phyloP scores from a whole-genome alignment of 2,329 filamentous ascomycete genomes.

The Apiospora hydei region DNA sequence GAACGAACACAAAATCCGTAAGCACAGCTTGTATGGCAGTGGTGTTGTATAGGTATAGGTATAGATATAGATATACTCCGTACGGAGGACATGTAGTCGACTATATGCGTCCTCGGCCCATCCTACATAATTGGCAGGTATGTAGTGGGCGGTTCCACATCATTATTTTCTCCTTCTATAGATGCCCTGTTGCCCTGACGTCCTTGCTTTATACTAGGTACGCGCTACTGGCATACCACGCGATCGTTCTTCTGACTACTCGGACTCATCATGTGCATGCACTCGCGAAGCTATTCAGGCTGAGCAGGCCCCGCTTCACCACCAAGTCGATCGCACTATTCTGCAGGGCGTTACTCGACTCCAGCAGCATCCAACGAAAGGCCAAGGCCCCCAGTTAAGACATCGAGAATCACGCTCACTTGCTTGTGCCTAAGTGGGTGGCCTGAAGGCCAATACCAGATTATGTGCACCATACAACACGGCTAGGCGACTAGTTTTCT shows the following conservation, averaged over 20 bases:
- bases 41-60: background rate
- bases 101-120: background rate
- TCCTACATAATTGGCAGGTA: background rate
- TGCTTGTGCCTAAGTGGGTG: background rate
- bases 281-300: background rate
- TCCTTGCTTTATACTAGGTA: background rate
- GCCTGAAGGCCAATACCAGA: background rate
- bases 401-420: background rate
- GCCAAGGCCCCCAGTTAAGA: background rate
- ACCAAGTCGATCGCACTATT: background rate
- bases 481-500: background rate
- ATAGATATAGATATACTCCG: no score
- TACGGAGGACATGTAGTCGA: background rate
- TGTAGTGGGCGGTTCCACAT: background rate
- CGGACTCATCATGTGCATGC: background rate
- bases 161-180: background rate
- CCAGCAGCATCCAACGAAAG: background rate
- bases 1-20: background rate
- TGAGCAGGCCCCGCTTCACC: background rate
- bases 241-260: background rate
- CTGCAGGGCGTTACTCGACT: slow-evolving; percentile 2
- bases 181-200: background rate
- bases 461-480: background rate
- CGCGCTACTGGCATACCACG: background rate
- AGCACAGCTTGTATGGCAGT: background rate